Evolutionary conservation across 176 grass and related monocot species (phyloP), one percentile per base, ranked within the genome.

Genomic region (Oryza coarctata): DNA sequence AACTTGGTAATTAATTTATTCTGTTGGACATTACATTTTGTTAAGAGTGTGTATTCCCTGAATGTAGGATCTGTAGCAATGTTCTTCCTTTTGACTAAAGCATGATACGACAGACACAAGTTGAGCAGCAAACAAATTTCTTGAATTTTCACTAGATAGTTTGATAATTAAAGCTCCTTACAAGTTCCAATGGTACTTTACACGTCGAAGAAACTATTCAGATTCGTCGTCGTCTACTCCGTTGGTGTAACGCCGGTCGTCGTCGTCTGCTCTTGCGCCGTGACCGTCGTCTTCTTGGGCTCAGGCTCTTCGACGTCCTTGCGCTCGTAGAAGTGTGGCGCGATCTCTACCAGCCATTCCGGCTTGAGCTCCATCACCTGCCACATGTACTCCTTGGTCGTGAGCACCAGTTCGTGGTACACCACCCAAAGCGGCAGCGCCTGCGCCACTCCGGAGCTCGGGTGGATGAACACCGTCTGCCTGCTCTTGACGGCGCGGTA

Each of bases 311-410:
- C 20, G 45, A 90, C 32, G 47, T 87, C 79, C 14, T 67, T 83
- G 20, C 78, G 55, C 44, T 83, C 29, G 57, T 92, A 92, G 30
- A 80, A 86, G 80, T 89, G 86, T 3, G 83, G 87, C 36, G 79
- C 83, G 30, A 91, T 80, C 76, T 94, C 91, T n/a, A 90, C 32
- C 74, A 94, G 80, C 92, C 92, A 94, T 57, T 94, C 89, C 41
- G 81, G 85, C 64, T 76, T 78, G 44, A 94, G 20, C 73, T 94
- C 86, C 41, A 86, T 94, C 47, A 91, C 88, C 58, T 83, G 82
- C 14, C 91, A 28, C 39, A 94, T 86, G 61, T 85, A 94, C 28
- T 88, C 74, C 71, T 68, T 94, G 69, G 29, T 91, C 2, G 91
- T 94, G 39, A 83, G 22, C 72, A 94, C 85, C 45, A 87, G 83